Evolutionary conservation across 2,329 filamentous ascomycete species (phyloP).

Genomic region (Mycosphaerelloides madeirae): DNA sequence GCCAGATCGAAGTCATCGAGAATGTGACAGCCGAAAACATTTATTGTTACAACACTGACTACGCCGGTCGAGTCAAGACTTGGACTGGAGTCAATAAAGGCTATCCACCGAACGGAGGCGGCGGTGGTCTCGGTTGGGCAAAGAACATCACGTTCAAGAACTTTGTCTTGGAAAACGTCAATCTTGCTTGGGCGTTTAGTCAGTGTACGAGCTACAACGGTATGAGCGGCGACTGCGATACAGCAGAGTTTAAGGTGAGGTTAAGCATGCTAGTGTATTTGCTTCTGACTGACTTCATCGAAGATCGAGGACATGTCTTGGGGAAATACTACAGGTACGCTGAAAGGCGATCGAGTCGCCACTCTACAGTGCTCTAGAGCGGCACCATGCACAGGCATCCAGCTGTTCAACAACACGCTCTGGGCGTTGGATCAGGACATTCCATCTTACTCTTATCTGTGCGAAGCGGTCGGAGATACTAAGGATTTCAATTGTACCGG

Average conservation of each 20-base stretch:
- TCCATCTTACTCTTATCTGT: conserved; percentile 21
- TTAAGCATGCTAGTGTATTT: neutral
- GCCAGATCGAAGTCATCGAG: conserved; percentile 47
- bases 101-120: conserved; percentile 56
- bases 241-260: conserved; percentile 33
- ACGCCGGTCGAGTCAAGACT: conserved; percentile 45
- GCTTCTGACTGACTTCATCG: neutral
- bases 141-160: conserved; percentile 37
- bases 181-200: conserved; percentile 24
- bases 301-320: conserved; percentile 35
- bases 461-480: conserved; percentile 21
- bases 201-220: conserved; percentile 28
- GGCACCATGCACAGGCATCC: conserved; percentile 26
- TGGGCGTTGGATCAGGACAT: conserved; percentile 16
- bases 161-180: conserved; percentile 23
- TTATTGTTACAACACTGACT: conserved; percentile 12
- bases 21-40: conserved; percentile 48
- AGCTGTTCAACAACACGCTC: conserved; percentile 17
- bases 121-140: conserved; percentile 48
- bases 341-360: conserved; percentile 21
- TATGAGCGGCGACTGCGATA: conserved; percentile 22
- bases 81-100: conserved; percentile 49
- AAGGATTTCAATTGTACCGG: conserved; percentile 25
- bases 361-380: conserved; percentile 27
- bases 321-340: conserved; percentile 30